These are phyloP conservation scores for Hydnomerulius pinastri DNA, from an alignment of 768 basidiomycete genomes.

Conservation along the genomic window DNA sequence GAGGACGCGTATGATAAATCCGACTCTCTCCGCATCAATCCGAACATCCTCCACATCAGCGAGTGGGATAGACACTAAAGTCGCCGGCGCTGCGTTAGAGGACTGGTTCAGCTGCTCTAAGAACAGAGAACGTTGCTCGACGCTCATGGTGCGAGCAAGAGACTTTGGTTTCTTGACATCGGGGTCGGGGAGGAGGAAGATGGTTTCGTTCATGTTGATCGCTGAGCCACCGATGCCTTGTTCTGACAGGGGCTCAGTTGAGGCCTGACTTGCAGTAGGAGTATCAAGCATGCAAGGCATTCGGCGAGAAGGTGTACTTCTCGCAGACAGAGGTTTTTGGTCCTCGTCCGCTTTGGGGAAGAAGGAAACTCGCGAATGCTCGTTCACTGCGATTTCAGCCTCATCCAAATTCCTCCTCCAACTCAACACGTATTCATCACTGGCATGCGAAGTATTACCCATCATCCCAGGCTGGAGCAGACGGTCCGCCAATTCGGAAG, in stretches of 20 bases:
- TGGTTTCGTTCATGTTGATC: slow-evolving; percentile 27
- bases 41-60: slow-evolving; percentile 44
- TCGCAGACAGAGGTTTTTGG: slow-evolving; percentile 1
- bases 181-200: slow-evolving; percentile 22
- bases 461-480: slow-evolving; percentile 48
- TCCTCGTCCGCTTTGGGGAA: slow-evolving; percentile 36
- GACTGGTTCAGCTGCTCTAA: slow-evolving; percentile 43
- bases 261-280: slow-evolving; percentile 41
- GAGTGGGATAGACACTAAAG: slow-evolving; percentile 49
- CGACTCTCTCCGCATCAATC: slow-evolving; percentile 42
- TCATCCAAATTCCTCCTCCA: slow-evolving; percentile 37
- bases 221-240: slow-evolving; percentile 29
- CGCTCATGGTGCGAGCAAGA: slow-evolving; percentile 51
- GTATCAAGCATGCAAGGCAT: slow-evolving; percentile 62
- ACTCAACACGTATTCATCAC: slow-evolving; percentile 26
- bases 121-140: slow-evolving; percentile 53
- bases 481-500: slow-evolving; percentile 47
- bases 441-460: slow-evolving; percentile 28
- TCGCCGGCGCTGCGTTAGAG: slow-evolving; percentile 42
- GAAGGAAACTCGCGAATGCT: slow-evolving; percentile 20
- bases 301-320: slow-evolving; percentile 28
- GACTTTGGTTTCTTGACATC: slow-evolving; percentile 23
- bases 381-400: slow-evolving; percentile 32
- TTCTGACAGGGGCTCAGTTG: slow-evolving; percentile 34
- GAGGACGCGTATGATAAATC: slow-evolving; percentile 47